Percentiles rank a stretch among this genome's conserved stretches.
These are phyloP conservation scores for Hortaea sp. DNA, from an alignment of 2,329 filamentous ascomycete genomes.

Conservation along the genomic window DNA sequence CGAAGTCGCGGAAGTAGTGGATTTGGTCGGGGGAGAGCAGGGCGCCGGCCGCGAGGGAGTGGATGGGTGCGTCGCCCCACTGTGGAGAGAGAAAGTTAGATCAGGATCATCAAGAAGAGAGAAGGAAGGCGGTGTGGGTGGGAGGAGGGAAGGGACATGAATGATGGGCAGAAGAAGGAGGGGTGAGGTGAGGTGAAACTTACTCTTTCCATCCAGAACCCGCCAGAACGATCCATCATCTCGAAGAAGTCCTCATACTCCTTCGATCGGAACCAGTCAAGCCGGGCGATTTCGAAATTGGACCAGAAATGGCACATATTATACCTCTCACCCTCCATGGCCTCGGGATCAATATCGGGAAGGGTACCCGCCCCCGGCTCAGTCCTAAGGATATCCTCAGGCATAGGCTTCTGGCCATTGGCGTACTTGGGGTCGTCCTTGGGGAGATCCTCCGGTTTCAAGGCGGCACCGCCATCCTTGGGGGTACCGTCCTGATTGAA, in stretches of 20 bases:
- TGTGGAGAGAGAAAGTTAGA: slow-evolving; percentile 13
- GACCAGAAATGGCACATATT: slow-evolving; percentile 99
- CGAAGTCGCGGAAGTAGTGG: slow-evolving; percentile 98
- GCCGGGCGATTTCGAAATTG: slow-evolving; percentile 93
- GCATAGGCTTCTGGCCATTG: slow-evolving; percentile 56
- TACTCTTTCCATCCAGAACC: slow-evolving; percentile 98
- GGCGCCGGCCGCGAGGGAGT: slow-evolving; percentile 88
- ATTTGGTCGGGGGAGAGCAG: slow-evolving; percentile 74
- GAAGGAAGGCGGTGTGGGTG: too few relatives aligned
- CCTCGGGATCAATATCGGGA: slow-evolving; percentile 78
- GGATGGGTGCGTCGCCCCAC: slow-evolving; percentile 98
- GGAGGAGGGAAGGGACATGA: too few relatives aligned
- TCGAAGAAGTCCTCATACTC: slow-evolving; percentile 97
- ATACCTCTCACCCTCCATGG: slow-evolving; percentile 95
- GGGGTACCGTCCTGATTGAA: slow-evolving; percentile 42
- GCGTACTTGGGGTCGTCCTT: slow-evolving; percentile 52
- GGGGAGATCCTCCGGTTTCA: slow-evolving; percentile 27
- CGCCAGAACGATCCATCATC: slow-evolving; percentile 96
- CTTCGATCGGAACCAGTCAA: slow-evolving; percentile 95
- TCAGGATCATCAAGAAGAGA: too few relatives aligned
- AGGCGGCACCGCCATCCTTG: slow-evolving; percentile 26
- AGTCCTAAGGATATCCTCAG: slow-evolving; percentile 70
- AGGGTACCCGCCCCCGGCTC: slow-evolving; percentile 61
- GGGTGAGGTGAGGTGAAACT: slow-evolving; percentile 24
- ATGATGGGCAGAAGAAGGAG: neutral